Percentiles rank a stretch among this genome's conserved stretches.
Evolutionary conservation across 2,329 filamentous ascomycete genomes (phyloP).

Genomic region (Grosmannia huntii): DNA sequence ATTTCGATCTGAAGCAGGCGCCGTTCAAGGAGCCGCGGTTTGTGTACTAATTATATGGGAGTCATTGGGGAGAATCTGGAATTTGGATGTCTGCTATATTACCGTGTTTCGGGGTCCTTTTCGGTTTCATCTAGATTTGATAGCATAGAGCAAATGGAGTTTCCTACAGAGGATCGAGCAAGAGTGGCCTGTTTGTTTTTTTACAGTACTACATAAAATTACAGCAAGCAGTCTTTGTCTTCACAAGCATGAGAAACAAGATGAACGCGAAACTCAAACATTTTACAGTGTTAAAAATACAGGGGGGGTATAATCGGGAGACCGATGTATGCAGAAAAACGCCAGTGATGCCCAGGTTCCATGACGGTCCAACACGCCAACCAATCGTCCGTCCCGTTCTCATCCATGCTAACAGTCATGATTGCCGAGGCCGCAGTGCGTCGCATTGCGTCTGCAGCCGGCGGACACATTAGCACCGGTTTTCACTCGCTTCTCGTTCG

Average conservation of each 20-base stretch:
- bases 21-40: conserved; percentile 17
- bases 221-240: no score
- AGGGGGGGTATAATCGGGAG: neutral
- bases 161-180: no score
- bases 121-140: no score
- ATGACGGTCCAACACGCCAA: neutral
- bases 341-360: neutral
- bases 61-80: neutral
- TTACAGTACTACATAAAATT: no score
- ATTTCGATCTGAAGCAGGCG: conserved; percentile 14
- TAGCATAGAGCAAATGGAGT: no score
- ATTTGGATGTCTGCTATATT: neutral
- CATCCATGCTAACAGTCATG: neutral
- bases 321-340: neutral
- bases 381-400: neutral
- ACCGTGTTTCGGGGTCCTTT: neutral
- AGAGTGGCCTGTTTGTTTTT: no score
- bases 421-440: neutral
- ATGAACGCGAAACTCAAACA: neutral
- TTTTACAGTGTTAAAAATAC: neutral
- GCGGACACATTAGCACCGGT: neutral
- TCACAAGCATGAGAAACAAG: no score
- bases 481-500: neutral
- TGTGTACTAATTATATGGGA: conserved; percentile 12
- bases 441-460: neutral